These are phyloP conservation scores for Paralagenidium karlingii DNA, from an alignment of 352 stramenopile species.

Conservation along the genomic window DNA sequence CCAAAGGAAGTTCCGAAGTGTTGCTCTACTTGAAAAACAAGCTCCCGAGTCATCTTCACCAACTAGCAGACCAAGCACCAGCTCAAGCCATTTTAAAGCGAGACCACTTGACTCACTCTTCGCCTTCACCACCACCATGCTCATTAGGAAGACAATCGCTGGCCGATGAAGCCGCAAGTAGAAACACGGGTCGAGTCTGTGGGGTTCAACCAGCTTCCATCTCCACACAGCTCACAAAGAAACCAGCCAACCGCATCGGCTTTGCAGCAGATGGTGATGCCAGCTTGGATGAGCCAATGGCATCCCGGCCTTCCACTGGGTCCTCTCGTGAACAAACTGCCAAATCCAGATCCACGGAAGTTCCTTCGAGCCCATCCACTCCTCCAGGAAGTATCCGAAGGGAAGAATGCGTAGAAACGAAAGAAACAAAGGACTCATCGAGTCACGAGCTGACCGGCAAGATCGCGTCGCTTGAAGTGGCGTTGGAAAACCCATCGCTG, in stretches of 20 bases:
- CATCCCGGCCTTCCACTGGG: not conserved
- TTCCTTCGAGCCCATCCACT: not conserved
- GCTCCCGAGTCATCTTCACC: slow-evolving; percentile 30
- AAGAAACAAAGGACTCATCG: not conserved
- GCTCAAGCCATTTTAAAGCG: no score
- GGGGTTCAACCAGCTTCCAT: no score
- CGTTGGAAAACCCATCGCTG: slow-evolving; percentile 48
- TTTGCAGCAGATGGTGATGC: no score
- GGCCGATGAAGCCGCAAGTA: not conserved
- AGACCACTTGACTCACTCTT: no score
- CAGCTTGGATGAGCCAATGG: not conserved
- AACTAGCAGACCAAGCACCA: not conserved
- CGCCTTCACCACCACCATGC: no score
- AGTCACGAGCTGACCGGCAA: slow-evolving; percentile 14
- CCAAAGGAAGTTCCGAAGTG: slow-evolving; percentile 64
- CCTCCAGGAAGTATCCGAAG: no score
- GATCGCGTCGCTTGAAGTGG: slow-evolving; percentile 38
- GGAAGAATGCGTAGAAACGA: no score
- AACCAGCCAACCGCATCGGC: not conserved
- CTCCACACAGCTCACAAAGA: not conserved
- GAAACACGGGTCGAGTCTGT: no score
- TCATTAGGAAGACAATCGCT: no score
- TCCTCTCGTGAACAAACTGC: no score
- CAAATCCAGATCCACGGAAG: no score
- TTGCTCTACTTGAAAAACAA: slow-evolving; percentile 75